Percentiles rank a stretch among this genome's conserved stretches.
These are phyloP conservation scores for Cladosporium sp. DNA, from an alignment of 2,329 filamentous ascomycete genomes.

Conservation along the genomic window DNA sequence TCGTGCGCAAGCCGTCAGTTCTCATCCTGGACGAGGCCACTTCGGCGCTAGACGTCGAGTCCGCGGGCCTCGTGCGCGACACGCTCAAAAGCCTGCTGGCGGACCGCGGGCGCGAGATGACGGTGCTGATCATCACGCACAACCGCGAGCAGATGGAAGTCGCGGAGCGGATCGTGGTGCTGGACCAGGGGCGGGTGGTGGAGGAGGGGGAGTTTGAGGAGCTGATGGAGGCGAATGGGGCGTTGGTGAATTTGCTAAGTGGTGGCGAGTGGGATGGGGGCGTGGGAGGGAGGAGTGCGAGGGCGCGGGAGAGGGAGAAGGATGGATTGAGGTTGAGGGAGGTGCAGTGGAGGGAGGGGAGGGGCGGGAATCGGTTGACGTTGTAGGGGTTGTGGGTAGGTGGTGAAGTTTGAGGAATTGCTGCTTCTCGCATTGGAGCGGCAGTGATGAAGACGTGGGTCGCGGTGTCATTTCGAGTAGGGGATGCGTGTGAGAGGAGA, in stretches of 20 bases:
- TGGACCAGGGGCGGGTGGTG: conserved; percentile 60
- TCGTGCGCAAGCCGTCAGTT: conserved; percentile 64
- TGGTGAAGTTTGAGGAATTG: too few species aligned
- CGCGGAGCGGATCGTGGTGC: conserved; percentile 65
- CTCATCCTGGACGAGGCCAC: conserved; percentile 85
- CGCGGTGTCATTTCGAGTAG: too few species aligned
- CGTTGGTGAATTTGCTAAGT: conserved; percentile 32
- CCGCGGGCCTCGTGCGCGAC: conserved; percentile 56
- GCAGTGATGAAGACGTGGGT: too few species aligned
- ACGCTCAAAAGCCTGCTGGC: conserved; percentile 53
- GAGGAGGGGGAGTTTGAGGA: conserved; percentile 62
- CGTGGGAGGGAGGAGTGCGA: neutral
- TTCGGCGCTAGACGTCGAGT: conserved; percentile 66
- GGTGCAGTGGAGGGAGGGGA: conserved; percentile 3
- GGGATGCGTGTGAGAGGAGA: too few species aligned
- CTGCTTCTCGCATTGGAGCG: too few species aligned
- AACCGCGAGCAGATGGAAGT: conserved; percentile 78
- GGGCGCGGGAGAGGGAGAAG: neutral
- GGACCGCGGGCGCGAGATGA: conserved; percentile 40
- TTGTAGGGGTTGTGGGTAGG: neutral
- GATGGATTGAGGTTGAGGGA: conserved; percentile 6
- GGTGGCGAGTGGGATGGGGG: conserved; percentile 29
- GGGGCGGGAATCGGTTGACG: neutral
- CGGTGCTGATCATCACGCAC: conserved; percentile 78
- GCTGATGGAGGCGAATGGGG: conserved; percentile 41